phyloP scores from a whole-genome alignment of 1,284 basidiomycete species.

The Afroboletus lepidellus region DNA sequence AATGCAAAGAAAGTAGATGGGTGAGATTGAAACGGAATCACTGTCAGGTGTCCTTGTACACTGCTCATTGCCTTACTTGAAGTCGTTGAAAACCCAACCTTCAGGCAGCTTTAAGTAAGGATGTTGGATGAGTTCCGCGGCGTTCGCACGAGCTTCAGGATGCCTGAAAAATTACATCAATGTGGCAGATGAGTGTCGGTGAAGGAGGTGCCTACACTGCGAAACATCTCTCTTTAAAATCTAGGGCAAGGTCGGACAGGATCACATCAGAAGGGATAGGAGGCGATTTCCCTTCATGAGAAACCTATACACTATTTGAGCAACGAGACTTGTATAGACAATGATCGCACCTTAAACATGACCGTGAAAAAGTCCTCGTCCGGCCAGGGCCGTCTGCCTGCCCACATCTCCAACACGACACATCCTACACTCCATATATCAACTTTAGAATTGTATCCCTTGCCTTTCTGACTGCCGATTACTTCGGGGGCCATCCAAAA shows the following conservation, averaged over 20 bases:
- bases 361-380: conserved; percentile 89
- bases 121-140: conserved; percentile 80
- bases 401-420: conserved; percentile 98
- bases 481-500: conserved; percentile 99
- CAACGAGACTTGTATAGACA: background rate
- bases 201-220: conserved; percentile 61
- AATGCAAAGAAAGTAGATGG: conserved; percentile 27
- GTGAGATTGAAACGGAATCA: conserved; percentile 24
- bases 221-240: conserved; percentile 90
- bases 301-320: conserved; percentile 51
- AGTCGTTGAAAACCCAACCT: conserved; percentile 77
- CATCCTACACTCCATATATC: conserved; percentile 99
- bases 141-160: conserved; percentile 83
- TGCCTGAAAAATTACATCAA: conserved; percentile 52
- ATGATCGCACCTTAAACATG: conserved; percentile 80
- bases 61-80: conserved; percentile 33
- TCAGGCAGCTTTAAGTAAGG: conserved; percentile 77
- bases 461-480: conserved; percentile 71
- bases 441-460: conserved; percentile 93
- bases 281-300: conserved; percentile 79
- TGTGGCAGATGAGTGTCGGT: background rate
- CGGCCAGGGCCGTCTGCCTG: conserved; percentile 90
- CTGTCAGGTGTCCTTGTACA: conserved; percentile 16
- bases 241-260: conserved; percentile 74
- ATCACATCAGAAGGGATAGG: conserved; percentile 85